Evolutionary conservation across 2,329 filamentous ascomycete genomes (phyloP), one percentile per base, ranked within the genome.

Genomic region (Cladosporium austrohemisphaericum): DNA sequence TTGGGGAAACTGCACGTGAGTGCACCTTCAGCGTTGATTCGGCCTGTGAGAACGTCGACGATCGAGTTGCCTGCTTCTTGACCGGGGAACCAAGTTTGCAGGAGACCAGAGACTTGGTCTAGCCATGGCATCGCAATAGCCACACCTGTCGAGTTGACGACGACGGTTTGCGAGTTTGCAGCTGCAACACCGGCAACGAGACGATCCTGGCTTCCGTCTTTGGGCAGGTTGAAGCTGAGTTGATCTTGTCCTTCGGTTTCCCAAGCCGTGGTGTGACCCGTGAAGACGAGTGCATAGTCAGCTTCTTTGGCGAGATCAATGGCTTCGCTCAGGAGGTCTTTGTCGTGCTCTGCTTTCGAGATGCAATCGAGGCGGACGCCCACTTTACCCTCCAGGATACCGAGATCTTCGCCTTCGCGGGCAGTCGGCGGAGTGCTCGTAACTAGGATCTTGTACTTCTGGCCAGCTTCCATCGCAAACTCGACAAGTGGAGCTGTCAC

Each of bases 1-100:
- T 60, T 76, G 3, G 86, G 85, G 66, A 88, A 88, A 0, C 83
- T 85, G 18, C 90, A 73, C 0, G 86, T 84, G 1, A 91, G 74
- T 65, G 89, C 89, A 9, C 82, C 87, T 52, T 80, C 84, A 0
- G 88, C 87, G 61, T 86, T 90, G 36, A 80, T 76, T 52, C 83
- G 78, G 36, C 86, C 85, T 54, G 88, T 86, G 0, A 92, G 73
- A 1, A 92, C 76, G 56, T 92, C 87, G 0, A 85, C 86, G 53
- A 94, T 84, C 8, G 83, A 84, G 61, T 91, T 89, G 4, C 88
- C 88, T 4, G 84, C 85, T 71, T 93, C 88, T 60, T 93, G 88
- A 13, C 88, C 88, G 3, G 46, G 41, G 22, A 55, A 56, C 36
- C 54, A 55, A 4, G 41, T 32, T 19, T 44, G 41, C n/a, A 44